Percentiles rank a stretch among this genome's conserved stretches.
phyloP scores from a whole-genome alignment of 441 rosid genomes.

The Euphorbia schlechtendalii region DNA sequence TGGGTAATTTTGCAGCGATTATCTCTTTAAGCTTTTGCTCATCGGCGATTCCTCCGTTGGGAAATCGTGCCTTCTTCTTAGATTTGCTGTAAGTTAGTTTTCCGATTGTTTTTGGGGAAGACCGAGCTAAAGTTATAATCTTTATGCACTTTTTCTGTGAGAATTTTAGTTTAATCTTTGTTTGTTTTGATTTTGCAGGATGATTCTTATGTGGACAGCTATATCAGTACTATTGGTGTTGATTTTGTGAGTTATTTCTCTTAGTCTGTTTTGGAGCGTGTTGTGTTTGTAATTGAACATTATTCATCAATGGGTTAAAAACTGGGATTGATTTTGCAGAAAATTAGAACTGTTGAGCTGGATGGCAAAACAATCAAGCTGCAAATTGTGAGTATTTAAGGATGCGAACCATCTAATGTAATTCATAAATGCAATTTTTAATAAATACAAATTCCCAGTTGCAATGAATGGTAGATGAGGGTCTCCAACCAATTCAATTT shows the following conservation, averaged over 20 bases:
- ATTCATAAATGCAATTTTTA: no score
- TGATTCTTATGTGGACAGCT: constrained; percentile 81
- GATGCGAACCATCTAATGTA: no score
- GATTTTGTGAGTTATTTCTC: constrained; percentile 66
- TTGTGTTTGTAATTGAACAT: not conserved
- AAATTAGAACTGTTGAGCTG: constrained; percentile 96
- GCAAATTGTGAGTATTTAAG: constrained; percentile 75
- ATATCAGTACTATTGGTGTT: constrained; percentile 84
- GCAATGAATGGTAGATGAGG: no score
- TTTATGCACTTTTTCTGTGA: not conserved
- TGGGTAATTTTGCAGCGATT: constrained; percentile 41
- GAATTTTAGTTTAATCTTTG: not conserved
- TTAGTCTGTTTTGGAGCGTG: not conserved
- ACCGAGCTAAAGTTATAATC: not conserved
- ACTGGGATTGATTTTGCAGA: constrained; percentile 29
- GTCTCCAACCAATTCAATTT: no score
- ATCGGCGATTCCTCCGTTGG: constrained; percentile 90
- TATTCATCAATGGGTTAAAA: not conserved
- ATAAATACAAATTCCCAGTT: no score
- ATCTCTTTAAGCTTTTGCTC: no score
- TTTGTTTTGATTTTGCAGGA: constrained; percentile 37
- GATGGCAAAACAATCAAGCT: constrained; percentile 92
- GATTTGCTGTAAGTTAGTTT: constrained; percentile 57
- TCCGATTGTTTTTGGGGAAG: not conserved
- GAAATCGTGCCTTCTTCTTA: constrained; percentile 76